phyloP scores from a whole-genome alignment of 805 yeast species.

The Schizosaccharomyces japonicus region DNA sequence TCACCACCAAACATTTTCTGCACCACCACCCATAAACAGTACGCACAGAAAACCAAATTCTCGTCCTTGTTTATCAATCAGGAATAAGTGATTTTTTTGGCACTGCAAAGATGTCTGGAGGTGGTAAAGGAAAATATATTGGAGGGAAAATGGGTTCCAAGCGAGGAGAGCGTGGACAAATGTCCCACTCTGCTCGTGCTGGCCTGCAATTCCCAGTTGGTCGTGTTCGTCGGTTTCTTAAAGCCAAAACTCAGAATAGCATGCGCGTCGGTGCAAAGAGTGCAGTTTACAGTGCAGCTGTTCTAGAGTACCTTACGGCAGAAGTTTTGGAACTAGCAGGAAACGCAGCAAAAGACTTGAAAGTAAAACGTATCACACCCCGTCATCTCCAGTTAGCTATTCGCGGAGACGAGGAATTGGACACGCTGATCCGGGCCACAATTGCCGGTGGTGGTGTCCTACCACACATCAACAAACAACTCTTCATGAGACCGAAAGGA shows the following conservation, averaged over 20 bases:
- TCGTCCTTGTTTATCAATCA: too few species aligned
- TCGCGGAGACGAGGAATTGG: conserved; percentile 95
- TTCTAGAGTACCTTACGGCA: conserved; percentile 88
- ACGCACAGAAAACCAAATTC: too few species aligned
- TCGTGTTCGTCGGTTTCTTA: conserved; percentile 88
- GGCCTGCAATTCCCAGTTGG: conserved; percentile 93
- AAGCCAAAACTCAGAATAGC: conserved; percentile 67
- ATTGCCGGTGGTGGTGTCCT: conserved; percentile 96
- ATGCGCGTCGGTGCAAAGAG: conserved; percentile 60
- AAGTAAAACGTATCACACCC: conserved; percentile 91
- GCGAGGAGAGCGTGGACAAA: conserved; percentile 44
- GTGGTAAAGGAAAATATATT: conserved; percentile 46
- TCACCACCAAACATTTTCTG: too few species aligned
- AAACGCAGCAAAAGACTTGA: conserved; percentile 93
- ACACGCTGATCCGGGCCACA: conserved; percentile 77
- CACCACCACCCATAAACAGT: too few species aligned
- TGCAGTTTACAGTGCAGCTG: conserved; percentile 91
- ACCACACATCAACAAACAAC: conserved; percentile 58
- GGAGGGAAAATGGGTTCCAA: conserved; percentile 74
- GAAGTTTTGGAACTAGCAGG: conserved; percentile 96
- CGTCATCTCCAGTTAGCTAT: conserved; percentile 91
- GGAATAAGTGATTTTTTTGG: too few species aligned
- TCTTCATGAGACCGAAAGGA: conserved; percentile 23
- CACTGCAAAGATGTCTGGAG: conserved; percentile 69
- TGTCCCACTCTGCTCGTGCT: conserved; percentile 77